These are phyloP conservation scores for Ceriops decandra DNA, from an alignment of 345 rosid genomes.

Conservation along the genomic window DNA sequence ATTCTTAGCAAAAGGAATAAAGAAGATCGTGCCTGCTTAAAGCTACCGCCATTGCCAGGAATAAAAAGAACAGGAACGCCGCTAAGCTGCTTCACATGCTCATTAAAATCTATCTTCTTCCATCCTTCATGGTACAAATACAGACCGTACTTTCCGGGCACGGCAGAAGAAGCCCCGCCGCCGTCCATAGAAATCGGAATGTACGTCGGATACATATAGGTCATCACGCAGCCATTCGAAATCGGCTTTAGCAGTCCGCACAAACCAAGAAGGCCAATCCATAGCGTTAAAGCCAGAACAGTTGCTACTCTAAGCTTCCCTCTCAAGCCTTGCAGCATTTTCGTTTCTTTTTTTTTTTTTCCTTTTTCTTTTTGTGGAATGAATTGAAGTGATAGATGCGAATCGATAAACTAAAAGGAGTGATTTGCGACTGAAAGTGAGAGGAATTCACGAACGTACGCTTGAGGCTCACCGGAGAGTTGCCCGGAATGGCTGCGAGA, in stretches of 20 bases:
- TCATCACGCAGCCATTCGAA: conserved; percentile 84
- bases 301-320: conserved; percentile 48
- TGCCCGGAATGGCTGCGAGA: conserved; percentile 5
- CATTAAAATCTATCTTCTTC: conserved; percentile 80
- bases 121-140: conserved; percentile 96
- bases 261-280: conserved; percentile 54
- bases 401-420: not conserved
- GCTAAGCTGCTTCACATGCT: conserved; percentile 71
- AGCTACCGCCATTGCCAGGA: conserved; percentile 98
- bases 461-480: conserved; percentile 1
- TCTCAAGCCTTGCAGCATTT: conserved; percentile 36
- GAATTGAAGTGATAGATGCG: not conserved
- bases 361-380: not conserved
- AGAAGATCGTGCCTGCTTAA: conserved; percentile 68
- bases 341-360: too few relatives aligned
- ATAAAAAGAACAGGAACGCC: conserved; percentile 96
- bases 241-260: conserved; percentile 69
- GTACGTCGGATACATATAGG: conserved; percentile 96
- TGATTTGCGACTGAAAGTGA: not conserved
- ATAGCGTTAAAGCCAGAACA: conserved; percentile 41
- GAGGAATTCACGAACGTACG: not conserved
- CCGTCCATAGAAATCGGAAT: conserved; percentile 58
- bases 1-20: not conserved
- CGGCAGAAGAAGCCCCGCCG: conserved; percentile 27
- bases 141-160: conserved; percentile 51